phyloP scores from a whole-genome alignment of 352 stramenopile species.

The Pelagophyceae sp. region DNA sequence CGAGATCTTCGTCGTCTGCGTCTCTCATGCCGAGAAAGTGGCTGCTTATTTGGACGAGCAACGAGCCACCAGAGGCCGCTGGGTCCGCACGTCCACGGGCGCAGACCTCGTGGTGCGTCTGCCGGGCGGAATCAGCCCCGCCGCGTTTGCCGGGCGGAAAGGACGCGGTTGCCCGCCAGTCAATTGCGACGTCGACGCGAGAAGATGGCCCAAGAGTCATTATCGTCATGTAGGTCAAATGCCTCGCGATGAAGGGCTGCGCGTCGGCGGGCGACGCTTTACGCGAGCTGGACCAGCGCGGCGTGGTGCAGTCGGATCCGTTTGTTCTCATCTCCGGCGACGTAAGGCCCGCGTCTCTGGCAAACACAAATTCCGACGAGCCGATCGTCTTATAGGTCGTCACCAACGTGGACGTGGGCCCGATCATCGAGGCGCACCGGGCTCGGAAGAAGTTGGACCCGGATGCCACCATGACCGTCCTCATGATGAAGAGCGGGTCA shows the following conservation, averaged over 20 bases:
- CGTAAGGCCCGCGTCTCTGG: too few relatives aligned
- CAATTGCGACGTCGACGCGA: slow-evolving; percentile 17
- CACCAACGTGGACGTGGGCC: slow-evolving; percentile 57
- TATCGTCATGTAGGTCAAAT: too few relatives aligned
- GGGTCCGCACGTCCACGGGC: background rate
- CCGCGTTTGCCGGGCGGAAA: background rate
- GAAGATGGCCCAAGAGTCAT: slow-evolving; percentile 36
- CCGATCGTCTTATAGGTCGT: too few relatives aligned
- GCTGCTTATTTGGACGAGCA: slow-evolving; percentile 31
- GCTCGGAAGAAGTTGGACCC: slow-evolving; percentile 60
- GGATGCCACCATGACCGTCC: slow-evolving; percentile 86
- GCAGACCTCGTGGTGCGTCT: slow-evolving; percentile 3
- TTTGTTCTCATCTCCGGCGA: slow-evolving; percentile 93
- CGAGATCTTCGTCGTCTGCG: slow-evolving; percentile 89
- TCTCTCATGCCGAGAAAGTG: slow-evolving; percentile 63
- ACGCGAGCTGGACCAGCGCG: slow-evolving; percentile 83
- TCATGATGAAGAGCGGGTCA: slow-evolving; percentile 76
- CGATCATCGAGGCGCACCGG: slow-evolving; percentile 53
- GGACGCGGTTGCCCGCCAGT: too few relatives aligned
- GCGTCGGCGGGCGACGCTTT: slow-evolving; percentile 83
- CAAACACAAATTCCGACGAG: background rate
- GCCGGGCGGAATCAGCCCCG: too few relatives aligned
- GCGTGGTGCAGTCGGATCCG: slow-evolving; percentile 85
- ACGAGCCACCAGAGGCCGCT: slow-evolving; percentile 27
- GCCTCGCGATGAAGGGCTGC: slow-evolving; percentile 64